A percentile compares a stretch with the other conserved stretches of the same genome.
These are phyloP conservation scores for Turnera subulata DNA, from an alignment of 345 rosid genomes.

Conservation along the genomic window DNA sequence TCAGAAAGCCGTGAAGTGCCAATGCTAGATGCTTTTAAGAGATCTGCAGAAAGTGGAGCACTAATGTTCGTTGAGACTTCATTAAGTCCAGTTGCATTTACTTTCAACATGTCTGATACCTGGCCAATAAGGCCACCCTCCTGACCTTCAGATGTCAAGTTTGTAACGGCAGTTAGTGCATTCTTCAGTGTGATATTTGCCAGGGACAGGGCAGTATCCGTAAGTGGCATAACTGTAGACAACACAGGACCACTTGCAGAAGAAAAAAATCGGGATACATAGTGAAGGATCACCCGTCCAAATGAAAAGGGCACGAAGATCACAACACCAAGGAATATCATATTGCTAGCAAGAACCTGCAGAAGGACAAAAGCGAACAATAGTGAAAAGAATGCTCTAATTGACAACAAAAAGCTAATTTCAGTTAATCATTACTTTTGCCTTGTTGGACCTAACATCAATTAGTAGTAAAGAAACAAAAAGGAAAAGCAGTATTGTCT, in stretches of 20 bases:
- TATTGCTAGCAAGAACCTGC: conserved; percentile 98
- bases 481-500: neutral
- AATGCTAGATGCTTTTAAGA: conserved; percentile 53
- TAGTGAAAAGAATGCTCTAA: neutral
- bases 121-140: conserved; percentile 52
- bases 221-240: conserved; percentile 58
- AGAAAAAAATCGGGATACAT: conserved; percentile 77
- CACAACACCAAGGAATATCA: conserved; percentile 97
- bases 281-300: conserved; percentile 71
- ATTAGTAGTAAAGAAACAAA: neutral
- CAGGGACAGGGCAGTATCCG: conserved; percentile 62
- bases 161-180: conserved; percentile 66
- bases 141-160: conserved; percentile 71
- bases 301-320: conserved; percentile 88
- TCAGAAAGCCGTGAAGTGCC: conserved; percentile 87
- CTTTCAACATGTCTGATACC: conserved; percentile 58
- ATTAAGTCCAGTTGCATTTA: conserved; percentile 51
- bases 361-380: conserved; percentile 18
- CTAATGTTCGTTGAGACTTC: conserved; percentile 56
- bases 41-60: conserved; percentile 48
- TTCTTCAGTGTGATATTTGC: conserved; percentile 71
- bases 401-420: no score
- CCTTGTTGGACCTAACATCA: neutral
- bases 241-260: conserved; percentile 68
- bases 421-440: neutral